A percentile compares a stretch with the other conserved stretches of the same genome.
These are phyloP conservation scores for Trichoderma citrinoviride DNA, from an alignment of 2,329 filamentous ascomycete species.

Conservation along the genomic window DNA sequence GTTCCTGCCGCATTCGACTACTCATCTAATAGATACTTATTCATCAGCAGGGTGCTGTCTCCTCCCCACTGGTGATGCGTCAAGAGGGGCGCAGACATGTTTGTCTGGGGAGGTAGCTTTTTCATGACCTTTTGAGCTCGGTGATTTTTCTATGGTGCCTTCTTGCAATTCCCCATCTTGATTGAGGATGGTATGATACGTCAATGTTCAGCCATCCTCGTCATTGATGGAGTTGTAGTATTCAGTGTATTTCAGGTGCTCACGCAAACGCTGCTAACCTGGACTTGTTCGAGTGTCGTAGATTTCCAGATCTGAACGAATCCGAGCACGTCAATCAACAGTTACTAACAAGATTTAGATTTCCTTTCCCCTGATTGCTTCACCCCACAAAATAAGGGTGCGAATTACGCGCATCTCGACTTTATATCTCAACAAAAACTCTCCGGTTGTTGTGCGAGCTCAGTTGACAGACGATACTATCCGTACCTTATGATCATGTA, in stretches of 20 bases:
- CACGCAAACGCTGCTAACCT: slow-evolving; percentile 8
- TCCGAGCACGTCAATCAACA: background rate
- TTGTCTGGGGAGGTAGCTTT: too few relatives aligned
- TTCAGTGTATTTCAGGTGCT: too few relatives aligned
- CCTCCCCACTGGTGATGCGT: background rate
- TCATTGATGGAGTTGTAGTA: too few relatives aligned
- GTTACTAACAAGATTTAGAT: background rate
- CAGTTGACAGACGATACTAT: background rate
- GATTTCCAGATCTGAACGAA: background rate
- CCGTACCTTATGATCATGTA: too few relatives aligned
- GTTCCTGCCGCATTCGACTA: too few relatives aligned
- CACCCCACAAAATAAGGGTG: slow-evolving; percentile 6
- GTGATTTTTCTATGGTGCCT: too few relatives aligned
- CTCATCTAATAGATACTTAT: too few relatives aligned
- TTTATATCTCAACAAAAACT: background rate
- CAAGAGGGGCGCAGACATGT: background rate
- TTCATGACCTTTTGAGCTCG: too few relatives aligned
- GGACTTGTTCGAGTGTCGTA: background rate
- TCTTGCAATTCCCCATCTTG: background rate
- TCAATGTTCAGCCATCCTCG: too few relatives aligned
- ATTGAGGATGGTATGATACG: background rate
- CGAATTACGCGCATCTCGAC: background rate
- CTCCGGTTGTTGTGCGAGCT: background rate
- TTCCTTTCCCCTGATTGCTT: background rate
- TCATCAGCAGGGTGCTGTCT: too few relatives aligned